Evolutionary conservation across 148 eudicot genomes (phyloP), one percentile per base, ranked within the genome.

Genomic region (Chenopodium album): DNA sequence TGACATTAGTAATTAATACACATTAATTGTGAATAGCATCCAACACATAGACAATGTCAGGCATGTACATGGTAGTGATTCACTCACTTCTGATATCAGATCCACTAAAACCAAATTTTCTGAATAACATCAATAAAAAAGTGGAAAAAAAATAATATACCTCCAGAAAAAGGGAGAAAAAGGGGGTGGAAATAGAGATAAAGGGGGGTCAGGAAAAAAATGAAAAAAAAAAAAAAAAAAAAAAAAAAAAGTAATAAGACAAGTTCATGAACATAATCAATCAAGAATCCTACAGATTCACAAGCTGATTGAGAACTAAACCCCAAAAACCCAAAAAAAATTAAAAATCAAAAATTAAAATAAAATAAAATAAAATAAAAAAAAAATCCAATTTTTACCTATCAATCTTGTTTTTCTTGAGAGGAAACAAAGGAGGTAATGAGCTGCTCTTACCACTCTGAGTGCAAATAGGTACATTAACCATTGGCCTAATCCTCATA

Each of bases 391-490:
- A 64, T 34, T 62, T 46, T 88, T 79, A 88, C 86, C 92, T 87
- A 62, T 89, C 89, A 77, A 82, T 26, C 81, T 85, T 91, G 70
- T 75, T 83, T 88, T 92, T 92, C 86, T 79, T 92, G 19, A 84
- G 79, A 54, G 95, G 88, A 82, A 89, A 88, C 41, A 90, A 75
- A 69, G 97, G 93, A 50, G 97, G 93, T 63, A 90, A 79, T 14
- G 89, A 83, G 64, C 41, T 83, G 62, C 29, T 82, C 73, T 86
- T 88, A 63, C 83, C 88, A 62, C 78, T 87, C 54, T 87, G 92
- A 62, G 92, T 82, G 66, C 97, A 92, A 73, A 89, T 84, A 0
- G 97, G 98, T 9, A 95, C 92, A 87, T 92, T 95, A 47, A 95
- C 85, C 89, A 95, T 86, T 10, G 98, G 97, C 87, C 95, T 92